Conservation (phyloP, 2,329 filamentous ascomycete genomes). For the Exophiala phaeomuriformis region DNA sequence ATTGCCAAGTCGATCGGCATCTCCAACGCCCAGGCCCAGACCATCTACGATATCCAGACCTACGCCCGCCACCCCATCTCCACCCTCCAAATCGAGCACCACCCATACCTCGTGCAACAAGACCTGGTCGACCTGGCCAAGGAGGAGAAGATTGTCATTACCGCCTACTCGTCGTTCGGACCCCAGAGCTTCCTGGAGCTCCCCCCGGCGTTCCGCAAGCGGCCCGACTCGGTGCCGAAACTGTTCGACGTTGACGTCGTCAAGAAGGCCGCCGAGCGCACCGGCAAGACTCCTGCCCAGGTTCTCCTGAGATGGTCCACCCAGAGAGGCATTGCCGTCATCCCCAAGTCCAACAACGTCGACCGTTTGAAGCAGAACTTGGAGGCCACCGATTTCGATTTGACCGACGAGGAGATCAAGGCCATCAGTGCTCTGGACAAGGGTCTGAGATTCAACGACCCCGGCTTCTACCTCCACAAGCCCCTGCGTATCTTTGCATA, state of each 20-base stretch:
- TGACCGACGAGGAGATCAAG: conserved; percentile 19
- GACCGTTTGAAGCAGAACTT: conserved; percentile 30
- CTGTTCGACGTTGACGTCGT: conserved; percentile 65
- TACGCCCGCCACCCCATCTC: conserved; percentile 69
- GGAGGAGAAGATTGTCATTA: conserved; percentile 63
- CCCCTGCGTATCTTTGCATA: conserved; percentile 21
- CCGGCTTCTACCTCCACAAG: conserved; percentile 18
- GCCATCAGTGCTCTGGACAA: conserved; percentile 20
- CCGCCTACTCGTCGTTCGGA: conserved; percentile 78
- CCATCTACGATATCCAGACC: conserved; percentile 71
- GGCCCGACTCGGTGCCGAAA: conserved; percentile 58
- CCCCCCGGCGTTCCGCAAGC: conserved; percentile 45
- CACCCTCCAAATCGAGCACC: conserved; percentile 81
- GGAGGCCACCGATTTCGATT: conserved; percentile 16
- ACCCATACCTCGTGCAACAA: conserved; percentile 75
- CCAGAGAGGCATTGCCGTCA: conserved; percentile 71
- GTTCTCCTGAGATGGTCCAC: conserved; percentile 81
- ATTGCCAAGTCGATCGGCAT: conserved; percentile 69
- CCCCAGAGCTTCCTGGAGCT: conserved; percentile 73
- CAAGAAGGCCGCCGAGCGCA: conserved; percentile 58
- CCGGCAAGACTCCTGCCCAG: conserved; percentile 68
- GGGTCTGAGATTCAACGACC: conserved; percentile 25
- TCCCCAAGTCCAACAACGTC: conserved; percentile 66
- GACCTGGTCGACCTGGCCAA: conserved; percentile 63
- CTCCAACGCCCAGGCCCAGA: conserved; percentile 72